Evolutionary conservation across 2,329 filamentous ascomycete genomes (phyloP), one percentile per base, ranked within the genome.

Genomic region (Lasiodiplodia hormozganensis): DNA sequence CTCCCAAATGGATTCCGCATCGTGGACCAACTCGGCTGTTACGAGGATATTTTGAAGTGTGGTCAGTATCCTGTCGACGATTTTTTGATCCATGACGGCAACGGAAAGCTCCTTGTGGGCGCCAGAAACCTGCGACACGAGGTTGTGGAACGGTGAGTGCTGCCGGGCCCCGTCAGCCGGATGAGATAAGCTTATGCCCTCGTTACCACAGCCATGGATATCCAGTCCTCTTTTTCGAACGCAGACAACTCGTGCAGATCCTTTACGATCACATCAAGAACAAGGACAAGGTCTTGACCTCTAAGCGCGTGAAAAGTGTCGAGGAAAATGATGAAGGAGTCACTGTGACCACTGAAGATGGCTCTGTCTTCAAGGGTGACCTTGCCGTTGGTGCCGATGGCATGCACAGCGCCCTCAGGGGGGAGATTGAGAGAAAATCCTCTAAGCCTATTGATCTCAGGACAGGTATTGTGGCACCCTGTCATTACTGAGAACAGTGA

Each of bases 11-110:
- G 70, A n/a, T 65, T 57, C n/a, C 72, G 73, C 14, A 69, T 75
- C 43, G 69, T 76, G 14, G 74, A 75, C 51, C 74, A 75, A 18
- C 71, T 75, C n/a, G 74, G 73, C 16, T 69, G 21, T 28, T 65
- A 53, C 36, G 62, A 65, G n/a, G 47, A 40, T 4, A 21, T 65
- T 2, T 11, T 65, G 21, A 43, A 28, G 23, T 53, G 11, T 11
- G 62, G n/a, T 10, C 47, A 65, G 31, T 65, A 49, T 34, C 23
- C 47, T 3, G 51, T 65, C 5, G 49, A 65, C 12, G 8, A 38
- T 11, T 65, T 53, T 11, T 3, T 23, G 5, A 34, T 54, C 23
- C 47, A 21, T 2, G 62, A 65, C 18, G 7, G 8, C 11, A n/a
- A 40, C n/a, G 62, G 62, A 2, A 65, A 43, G 5, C 12, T 1